A percentile compares a stretch with the other conserved stretches of the same genome.
Evolutionary conservation across 257 asterid species (phyloP).

Genomic region (Nicotiana undulata): DNA sequence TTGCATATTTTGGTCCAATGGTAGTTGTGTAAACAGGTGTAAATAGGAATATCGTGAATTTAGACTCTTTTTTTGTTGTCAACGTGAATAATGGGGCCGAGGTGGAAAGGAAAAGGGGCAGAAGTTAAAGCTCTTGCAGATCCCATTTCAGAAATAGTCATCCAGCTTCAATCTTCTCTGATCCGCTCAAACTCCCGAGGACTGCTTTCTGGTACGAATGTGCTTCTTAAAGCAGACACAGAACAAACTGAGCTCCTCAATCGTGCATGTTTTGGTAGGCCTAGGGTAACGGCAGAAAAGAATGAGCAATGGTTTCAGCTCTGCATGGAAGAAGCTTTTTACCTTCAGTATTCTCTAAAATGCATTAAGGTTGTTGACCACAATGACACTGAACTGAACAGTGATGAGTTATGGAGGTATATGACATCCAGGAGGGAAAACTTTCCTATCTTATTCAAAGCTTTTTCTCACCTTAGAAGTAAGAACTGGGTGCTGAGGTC

Average conservation of each 20-base stretch:
- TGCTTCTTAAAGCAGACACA: constrained; percentile 16
- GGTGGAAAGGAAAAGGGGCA: constrained; percentile 41
- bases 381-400: constrained; percentile 15
- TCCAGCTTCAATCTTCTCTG: constrained; percentile 46
- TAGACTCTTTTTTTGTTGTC: too few relatives aligned
- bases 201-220: constrained; percentile 36
- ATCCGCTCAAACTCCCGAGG: constrained; percentile 38
- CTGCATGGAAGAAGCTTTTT: constrained; percentile 60
- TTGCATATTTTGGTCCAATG: too few relatives aligned
- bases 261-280: constrained; percentile 56
- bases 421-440: constrained; percentile 27
- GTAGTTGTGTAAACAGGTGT: too few relatives aligned
- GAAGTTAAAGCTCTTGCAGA: constrained; percentile 27
- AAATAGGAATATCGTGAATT: background rate
- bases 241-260: constrained; percentile 31
- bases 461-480: constrained; percentile 60
- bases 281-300: constrained; percentile 33
- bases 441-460: constrained; percentile 37
- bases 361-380: constrained; percentile 48
- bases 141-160: constrained; percentile 34
- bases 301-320: constrained; percentile 59
- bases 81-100: constrained; percentile 25
- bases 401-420: constrained; percentile 43
- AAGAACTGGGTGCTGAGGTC: constrained; percentile 70
- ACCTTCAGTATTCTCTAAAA: constrained; percentile 32